Base-by-base conservation (phyloP, 805 yeast genomes). In the Saturnispora halmiae region DNA sequence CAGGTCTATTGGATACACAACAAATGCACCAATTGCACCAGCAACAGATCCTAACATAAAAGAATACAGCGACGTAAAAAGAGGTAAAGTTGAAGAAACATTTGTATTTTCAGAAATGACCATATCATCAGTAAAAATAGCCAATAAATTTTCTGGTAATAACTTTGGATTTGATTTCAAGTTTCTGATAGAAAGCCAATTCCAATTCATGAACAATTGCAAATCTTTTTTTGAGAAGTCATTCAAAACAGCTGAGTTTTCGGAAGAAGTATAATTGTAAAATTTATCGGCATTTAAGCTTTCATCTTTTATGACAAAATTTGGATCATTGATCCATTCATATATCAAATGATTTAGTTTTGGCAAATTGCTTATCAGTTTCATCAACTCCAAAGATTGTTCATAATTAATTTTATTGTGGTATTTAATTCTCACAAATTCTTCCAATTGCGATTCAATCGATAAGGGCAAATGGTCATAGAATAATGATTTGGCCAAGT, bases 21-120 rank as follows among this genome's bases (percentile, higher is more conserved):
- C 84, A 5, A 96, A 85, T n/a, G 98, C 96, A 47, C 98, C 98
- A 61, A 90, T 78, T 52, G 96, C 92, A 44, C 98, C 98, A 25
- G 98, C 97, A 38, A 88, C 72, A 3, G 96, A 86, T 14, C 98
- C 98, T 44, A 90, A 67, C 24, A 82, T 65, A 61, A 90, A 90
- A 44, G 94, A 86, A 63, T 88, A 85, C 42, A 80, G 70, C 7
- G 95, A 84, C 56, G 84, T 94, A 47, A 90, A 85, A 38, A 90
- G 78, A 51, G 82, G 74, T 69, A 65, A 70, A 38, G 72, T 64
- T 41, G 51, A 48, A 50, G 70, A 63, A 18, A 70, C 58, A 35
- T 71, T 65, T 48, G 61, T 63, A n/a, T 73, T 67, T 26, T 46
- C 41, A 4, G 43, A 34, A 14, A 42, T 31, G 49, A 66, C 67